Base-by-base conservation (phyloP, 495 filamentous ascomycete genomes). In the Bacidia rubella region DNA sequence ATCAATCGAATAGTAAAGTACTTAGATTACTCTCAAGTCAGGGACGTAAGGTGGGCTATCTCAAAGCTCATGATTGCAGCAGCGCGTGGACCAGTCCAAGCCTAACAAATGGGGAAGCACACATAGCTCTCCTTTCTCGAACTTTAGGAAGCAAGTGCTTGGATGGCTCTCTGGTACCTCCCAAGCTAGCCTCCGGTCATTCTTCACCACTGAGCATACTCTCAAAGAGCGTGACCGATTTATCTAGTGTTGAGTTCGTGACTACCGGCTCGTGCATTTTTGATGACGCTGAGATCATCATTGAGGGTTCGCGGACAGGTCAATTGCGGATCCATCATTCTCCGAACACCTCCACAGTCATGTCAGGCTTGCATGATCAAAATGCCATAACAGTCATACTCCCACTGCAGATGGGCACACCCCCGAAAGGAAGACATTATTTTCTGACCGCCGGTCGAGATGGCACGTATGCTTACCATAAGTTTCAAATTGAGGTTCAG, bases 381-480 rank as follows among this genome's bases (percentile, higher is more conserved):
- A 86, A 94, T 49, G 76, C 85, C 11, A 73, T 95, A 47, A 93
- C 82, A 0, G 70, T 72, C 5, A 79, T 96, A 27, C 59, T 71
- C 11, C 29, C 53, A 0, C 48, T 77, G 1, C 57, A 20, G 26
- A 23, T 26, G 12, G 59, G 65, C 10, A 62, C 73, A 21, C 66
- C 54, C 11, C 19, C 52, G n/a, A 26, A 54, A 25, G 54, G 53
- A 49, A 62, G 60, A 27, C 27, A 75, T 68, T 40, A 68, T 22
- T 44, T 88, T 35, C 56, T 93, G 19, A 83, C 83, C 0, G 79
- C 82, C 25, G 83, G 80, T 26, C 76, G 90, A 40, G 83, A 94
- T 65, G 86, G 88, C 0, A 75, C 65, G 27, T 87, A 82, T 57
- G 76, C 80, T 26, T 72, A 90, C 43, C 73, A 77, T 54, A 21